Percentiles rank a stretch among this genome's conserved stretches.
These are phyloP conservation scores for Elsinoe ampelina DNA, from an alignment of 2,329 filamentous ascomycete species.

Conservation along the genomic window DNA sequence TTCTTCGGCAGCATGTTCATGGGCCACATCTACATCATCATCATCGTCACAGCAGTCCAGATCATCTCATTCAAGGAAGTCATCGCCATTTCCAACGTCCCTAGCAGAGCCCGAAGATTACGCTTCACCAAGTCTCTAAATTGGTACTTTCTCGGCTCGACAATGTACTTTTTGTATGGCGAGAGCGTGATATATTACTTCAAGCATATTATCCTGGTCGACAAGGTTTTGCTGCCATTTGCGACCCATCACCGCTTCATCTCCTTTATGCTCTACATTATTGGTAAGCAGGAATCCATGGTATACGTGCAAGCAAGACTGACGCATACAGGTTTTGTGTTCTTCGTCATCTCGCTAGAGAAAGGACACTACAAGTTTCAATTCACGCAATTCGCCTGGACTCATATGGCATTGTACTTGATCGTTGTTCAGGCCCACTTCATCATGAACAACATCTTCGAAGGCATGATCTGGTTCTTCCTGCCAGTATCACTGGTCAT, in stretches of 20 bases:
- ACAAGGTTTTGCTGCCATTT: constrained; percentile 83
- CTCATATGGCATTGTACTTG: constrained; percentile 95
- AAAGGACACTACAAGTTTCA: constrained; percentile 97
- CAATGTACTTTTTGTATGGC: constrained; percentile 98
- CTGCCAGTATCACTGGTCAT: constrained; percentile 89
- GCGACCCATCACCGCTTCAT: constrained; percentile 98
- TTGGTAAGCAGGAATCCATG: constrained; percentile 52
- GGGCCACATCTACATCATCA: constrained; percentile 95
- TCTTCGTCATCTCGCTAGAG: constrained; percentile 90
- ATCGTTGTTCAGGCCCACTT: constrained; percentile 98
- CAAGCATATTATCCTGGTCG: constrained; percentile 94
- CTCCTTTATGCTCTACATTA: constrained; percentile 95
- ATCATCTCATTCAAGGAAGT: constrained; percentile 99
- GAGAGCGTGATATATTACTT: constrained; percentile 99
- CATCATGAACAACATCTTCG: constrained; percentile 99
- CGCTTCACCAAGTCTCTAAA: constrained; percentile 93
- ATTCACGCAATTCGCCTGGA: constrained; percentile 99
- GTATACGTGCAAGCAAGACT: neutral
- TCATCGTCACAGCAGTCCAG: constrained; percentile 84
- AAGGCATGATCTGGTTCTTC: constrained; percentile 99
- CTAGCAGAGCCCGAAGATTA: constrained; percentile 79
- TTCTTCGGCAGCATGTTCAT: constrained; percentile 92
- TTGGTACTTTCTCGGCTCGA: constrained; percentile 98
- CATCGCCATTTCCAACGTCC: constrained; percentile 92
- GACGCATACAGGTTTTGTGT: constrained; percentile 68